Base-by-base conservation (phyloP, 202 grass and related monocot species). In the Carex sylvatica region DNA sequence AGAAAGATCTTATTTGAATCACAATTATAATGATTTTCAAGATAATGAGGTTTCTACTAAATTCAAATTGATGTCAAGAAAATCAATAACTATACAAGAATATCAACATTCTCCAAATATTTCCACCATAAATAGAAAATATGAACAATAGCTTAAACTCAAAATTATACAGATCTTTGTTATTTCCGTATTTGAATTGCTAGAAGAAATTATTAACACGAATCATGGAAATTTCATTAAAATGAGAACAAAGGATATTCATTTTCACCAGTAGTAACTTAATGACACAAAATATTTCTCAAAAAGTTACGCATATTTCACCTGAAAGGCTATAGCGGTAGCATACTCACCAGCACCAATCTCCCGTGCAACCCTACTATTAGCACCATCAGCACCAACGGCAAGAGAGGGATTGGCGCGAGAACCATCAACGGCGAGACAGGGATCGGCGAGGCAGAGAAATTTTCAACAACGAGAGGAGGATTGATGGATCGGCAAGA, bases 321-420 rank as follows among this genome's bases (percentile, higher is more conserved):
- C 79, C 79, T 81, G 95, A 93, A 98, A 95, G 60, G 95, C 95
- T 72, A 98, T 98, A 49, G 95, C 95, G 51, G 95, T 94, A n/a
- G 90, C 73, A 84, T 98, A 98, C 71, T 83, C 89, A 9, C 95
- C 95, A 1, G 91, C 95, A 10, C 85, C 87, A 3, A 26, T 26
- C 0, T 26, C 26, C 1, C 0, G 1, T 1, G 26, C 1, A 26
- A 26, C 1, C 1, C 26, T 26, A 26, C 26, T 26, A 0, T 26
- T 26, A 26, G 26, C 0, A 28, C 26, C 26, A 28, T 28, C n/a
- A n/a, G n/a, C n/a, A n/a, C n/a, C 26, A 28, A 28, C 26, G 26
- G 26, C 26, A 1, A 28, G 26, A 28, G 26, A 1, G 26, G 26
- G 26, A 28, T 28, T n/a, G 26, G 26, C 26, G 1, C 26, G 1